Conservation (phyloP, 2,329 filamentous ascomycete species). For the Alternaria gaisen region DNA sequence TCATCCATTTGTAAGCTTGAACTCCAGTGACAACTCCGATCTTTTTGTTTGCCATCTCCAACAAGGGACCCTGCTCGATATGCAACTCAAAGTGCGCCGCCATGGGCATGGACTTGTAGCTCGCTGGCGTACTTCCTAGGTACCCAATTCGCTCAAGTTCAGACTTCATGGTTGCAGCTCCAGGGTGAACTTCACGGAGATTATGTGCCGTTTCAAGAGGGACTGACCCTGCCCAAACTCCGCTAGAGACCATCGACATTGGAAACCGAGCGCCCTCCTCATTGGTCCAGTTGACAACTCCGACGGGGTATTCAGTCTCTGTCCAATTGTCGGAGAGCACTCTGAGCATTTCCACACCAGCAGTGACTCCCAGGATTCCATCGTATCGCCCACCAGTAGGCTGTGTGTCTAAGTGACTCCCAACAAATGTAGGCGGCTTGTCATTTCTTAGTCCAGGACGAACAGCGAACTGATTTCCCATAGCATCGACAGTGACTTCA, state of each 20-base stretch:
- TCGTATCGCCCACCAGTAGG: constrained; percentile 74
- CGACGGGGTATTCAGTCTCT: constrained; percentile 75
- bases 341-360: constrained; percentile 76
- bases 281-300: constrained; percentile 82
- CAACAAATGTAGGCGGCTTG: constrained; percentile 70
- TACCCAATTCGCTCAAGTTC: constrained; percentile 79
- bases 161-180: constrained; percentile 69
- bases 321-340: constrained; percentile 72
- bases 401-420: constrained; percentile 69
- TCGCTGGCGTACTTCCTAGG: constrained; percentile 66
- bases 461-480: constrained; percentile 83
- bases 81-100: constrained; percentile 84
- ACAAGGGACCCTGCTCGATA: constrained; percentile 82
- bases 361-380: constrained; percentile 77
- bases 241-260: constrained; percentile 76
- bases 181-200: constrained; percentile 69
- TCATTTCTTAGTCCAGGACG: constrained; percentile 68
- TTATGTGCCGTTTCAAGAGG: constrained; percentile 67
- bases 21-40: constrained; percentile 77
- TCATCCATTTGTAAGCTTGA: constrained; percentile 79
- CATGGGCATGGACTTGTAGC: constrained; percentile 69
- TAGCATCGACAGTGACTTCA: constrained; percentile 72
- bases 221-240: constrained; percentile 78
- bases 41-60: constrained; percentile 70
- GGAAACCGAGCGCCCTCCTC: constrained; percentile 86